A percentile compares a stretch with the other conserved stretches of the same genome.
Conservation (phyloP, 2,329 filamentous ascomycete species). For the Aschersonia sp. region DNA sequence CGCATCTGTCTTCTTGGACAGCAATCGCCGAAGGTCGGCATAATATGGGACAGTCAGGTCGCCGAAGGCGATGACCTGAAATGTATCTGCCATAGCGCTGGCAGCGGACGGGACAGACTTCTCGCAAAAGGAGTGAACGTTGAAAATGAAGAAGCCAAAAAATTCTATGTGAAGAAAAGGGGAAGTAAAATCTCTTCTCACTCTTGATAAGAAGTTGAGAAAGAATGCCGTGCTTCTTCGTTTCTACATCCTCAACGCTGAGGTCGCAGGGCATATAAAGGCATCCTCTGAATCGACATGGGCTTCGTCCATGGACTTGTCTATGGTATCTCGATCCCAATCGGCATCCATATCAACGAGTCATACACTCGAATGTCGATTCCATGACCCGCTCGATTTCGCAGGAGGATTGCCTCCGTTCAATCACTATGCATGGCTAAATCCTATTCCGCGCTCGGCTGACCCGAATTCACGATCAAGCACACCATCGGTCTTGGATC, state of each 20-base stretch:
- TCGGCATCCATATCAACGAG: neutral
- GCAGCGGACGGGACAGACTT: neutral
- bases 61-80: slow-evolving; percentile 1
- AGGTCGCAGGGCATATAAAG: neutral
- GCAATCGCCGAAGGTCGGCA: neutral
- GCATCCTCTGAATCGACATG: neutral
- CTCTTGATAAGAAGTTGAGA: too few relatives aligned
- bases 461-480: too few relatives aligned
- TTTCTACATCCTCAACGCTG: too few relatives aligned
- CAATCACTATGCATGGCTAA: too few relatives aligned
- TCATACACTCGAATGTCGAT: neutral
- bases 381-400: neutral
- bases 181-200: too few relatives aligned
- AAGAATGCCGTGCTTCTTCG: too few relatives aligned
- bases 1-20: neutral
- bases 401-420: too few relatives aligned
- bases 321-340: neutral
- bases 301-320: neutral
- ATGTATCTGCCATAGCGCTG: neutral
- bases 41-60: slow-evolving; percentile 1
- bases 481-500: too few relatives aligned
- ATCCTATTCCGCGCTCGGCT: too few relatives aligned
- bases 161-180: neutral
- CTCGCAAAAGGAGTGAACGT: neutral
- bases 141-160: neutral